phyloP scores from a whole-genome alignment of 225 moss, liverwort and hornwort genomes.

The Asterella californica region DNA sequence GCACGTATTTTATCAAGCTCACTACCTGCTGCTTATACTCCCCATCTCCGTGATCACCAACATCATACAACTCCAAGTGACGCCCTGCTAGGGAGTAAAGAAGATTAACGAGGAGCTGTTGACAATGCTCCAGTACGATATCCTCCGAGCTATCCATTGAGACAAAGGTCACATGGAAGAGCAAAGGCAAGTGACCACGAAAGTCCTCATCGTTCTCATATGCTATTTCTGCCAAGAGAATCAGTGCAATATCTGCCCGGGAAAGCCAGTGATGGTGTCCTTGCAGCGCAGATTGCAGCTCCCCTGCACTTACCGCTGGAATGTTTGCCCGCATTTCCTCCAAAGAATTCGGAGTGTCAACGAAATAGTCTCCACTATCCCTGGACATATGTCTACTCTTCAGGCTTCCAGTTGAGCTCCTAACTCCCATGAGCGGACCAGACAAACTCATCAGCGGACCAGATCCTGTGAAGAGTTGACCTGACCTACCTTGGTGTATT shows the following conservation, averaged over 20 bases:
- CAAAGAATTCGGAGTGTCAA: constrained; percentile 70
- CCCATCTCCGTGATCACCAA: constrained; percentile 90
- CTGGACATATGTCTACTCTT: constrained; percentile 97
- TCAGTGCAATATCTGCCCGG: constrained; percentile 93
- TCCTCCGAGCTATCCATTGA: constrained; percentile 99
- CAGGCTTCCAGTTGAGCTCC: constrained; percentile 95
- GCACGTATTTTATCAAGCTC: constrained; percentile 96
- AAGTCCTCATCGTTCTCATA: constrained; percentile 99
- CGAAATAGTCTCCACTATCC: constrained; percentile 97
- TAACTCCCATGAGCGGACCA: constrained; percentile 85
- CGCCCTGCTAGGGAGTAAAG: constrained; percentile 94
- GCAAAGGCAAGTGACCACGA: constrained; percentile 92
- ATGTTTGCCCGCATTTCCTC: constrained; percentile 80
- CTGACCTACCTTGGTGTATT: constrained; percentile 91
- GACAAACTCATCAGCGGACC: constrained; percentile 94
- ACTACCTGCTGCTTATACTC: constrained; percentile 99
- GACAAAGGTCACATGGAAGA: constrained; percentile 98
- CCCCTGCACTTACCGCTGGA: constrained; percentile 65
- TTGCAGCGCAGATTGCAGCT: constrained; percentile 66
- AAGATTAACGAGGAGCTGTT: constrained; percentile 94
- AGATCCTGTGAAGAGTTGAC: constrained; percentile 93
- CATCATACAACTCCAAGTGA: constrained; percentile 91
- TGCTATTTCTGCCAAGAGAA: constrained; percentile 93
- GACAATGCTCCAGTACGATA: constrained; percentile 97
- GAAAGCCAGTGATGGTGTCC: constrained; percentile 99